Conservation (phyloP, 2,329 filamentous ascomycete genomes). For the Ophiostoma angusticollis region DNA sequence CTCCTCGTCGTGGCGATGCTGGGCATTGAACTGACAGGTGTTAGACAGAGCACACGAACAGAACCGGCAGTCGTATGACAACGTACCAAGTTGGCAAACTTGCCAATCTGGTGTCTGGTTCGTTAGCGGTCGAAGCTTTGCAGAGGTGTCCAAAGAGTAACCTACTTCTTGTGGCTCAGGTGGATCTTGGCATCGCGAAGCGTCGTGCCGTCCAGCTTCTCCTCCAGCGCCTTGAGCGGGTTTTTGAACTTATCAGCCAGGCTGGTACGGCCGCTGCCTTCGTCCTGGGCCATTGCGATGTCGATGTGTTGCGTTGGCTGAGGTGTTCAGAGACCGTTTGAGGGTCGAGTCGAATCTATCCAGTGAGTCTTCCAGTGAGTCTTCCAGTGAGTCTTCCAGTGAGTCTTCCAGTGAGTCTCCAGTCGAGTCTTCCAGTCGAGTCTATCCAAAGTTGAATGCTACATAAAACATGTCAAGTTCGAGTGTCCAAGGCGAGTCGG, state of each 20-base stretch:
- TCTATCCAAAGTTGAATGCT: too few species aligned
- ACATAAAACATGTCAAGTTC: too few species aligned
- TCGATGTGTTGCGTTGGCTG: background rate
- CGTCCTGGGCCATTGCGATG: conserved; percentile 2
- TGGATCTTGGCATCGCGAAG: conserved; percentile 45
- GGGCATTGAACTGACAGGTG: conserved; percentile 53
- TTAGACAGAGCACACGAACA: background rate
- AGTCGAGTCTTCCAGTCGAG: too few species aligned
- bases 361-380: too few species aligned
- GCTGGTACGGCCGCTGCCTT: conserved; percentile 2
- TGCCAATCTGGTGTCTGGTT: conserved; percentile 44
- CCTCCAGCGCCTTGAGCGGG: conserved; percentile 39
- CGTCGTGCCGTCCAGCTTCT: conserved; percentile 41
- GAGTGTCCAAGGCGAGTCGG: too few species aligned
- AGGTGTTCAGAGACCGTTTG: too few species aligned
- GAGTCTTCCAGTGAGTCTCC: too few species aligned
- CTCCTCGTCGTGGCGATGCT: conserved; percentile 87
- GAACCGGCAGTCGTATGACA: background rate
- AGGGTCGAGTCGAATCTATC: too few species aligned
- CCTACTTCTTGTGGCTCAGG: conserved; percentile 46
- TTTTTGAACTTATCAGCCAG: conserved; percentile 36
- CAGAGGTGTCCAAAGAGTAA: too few species aligned
- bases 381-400: too few species aligned
- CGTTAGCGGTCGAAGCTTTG: background rate
- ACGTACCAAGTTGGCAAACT: conserved; percentile 47